phyloP scores from a whole-genome alignment of 768 basidiomycete species.

The Coprinopsis sp. region DNA sequence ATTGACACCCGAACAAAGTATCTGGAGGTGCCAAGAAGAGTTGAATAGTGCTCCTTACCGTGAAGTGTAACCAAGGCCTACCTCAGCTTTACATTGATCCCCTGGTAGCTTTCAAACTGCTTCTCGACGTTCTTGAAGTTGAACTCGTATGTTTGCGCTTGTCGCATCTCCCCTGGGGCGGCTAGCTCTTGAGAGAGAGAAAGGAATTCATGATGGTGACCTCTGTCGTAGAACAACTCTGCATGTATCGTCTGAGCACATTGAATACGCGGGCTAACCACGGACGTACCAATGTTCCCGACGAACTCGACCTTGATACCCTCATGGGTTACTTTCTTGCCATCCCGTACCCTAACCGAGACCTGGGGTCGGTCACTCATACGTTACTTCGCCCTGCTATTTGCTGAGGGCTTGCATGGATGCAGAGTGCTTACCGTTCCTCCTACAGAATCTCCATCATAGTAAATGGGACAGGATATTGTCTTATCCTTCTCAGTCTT shows the following conservation, averaged over 20 bases:
- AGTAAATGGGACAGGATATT: slow-evolving; percentile 86
- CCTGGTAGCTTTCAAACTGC: slow-evolving; percentile 96
- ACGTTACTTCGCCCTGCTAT: too few species aligned
- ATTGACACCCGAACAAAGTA: slow-evolving; percentile 92
- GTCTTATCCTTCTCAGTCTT: slow-evolving; percentile 87
- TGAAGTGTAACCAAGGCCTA: slow-evolving; percentile 31
- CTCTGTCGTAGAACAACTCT: slow-evolving; percentile 95
- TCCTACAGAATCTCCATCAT: slow-evolving; percentile 88
- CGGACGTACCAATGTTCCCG: slow-evolving; percentile 79
- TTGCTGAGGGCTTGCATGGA: too few species aligned
- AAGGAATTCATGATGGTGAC: slow-evolving; percentile 97
- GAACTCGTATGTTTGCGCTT: slow-evolving; percentile 95
- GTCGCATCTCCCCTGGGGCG: slow-evolving; percentile 93
- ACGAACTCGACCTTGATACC: slow-evolving; percentile 98
- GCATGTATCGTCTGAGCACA: slow-evolving; percentile 5
- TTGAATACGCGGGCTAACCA: not conserved
- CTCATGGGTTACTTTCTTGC: slow-evolving; percentile 91
- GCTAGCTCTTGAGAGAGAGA: slow-evolving; percentile 94
- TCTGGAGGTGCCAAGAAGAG: slow-evolving; percentile 34
- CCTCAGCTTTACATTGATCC: slow-evolving; percentile 97
- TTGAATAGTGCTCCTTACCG: not conserved
- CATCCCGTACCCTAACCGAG: slow-evolving; percentile 84
- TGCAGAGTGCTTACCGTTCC: slow-evolving; percentile 58
- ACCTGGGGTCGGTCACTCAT: slow-evolving; percentile 42
- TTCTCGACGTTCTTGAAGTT: slow-evolving; percentile 99